A percentile compares a stretch with the other conserved stretches of the same genome.
Evolutionary conservation across 768 basidiomycete species (phyloP).

Genomic region (Clitopilus hobsonii): DNA sequence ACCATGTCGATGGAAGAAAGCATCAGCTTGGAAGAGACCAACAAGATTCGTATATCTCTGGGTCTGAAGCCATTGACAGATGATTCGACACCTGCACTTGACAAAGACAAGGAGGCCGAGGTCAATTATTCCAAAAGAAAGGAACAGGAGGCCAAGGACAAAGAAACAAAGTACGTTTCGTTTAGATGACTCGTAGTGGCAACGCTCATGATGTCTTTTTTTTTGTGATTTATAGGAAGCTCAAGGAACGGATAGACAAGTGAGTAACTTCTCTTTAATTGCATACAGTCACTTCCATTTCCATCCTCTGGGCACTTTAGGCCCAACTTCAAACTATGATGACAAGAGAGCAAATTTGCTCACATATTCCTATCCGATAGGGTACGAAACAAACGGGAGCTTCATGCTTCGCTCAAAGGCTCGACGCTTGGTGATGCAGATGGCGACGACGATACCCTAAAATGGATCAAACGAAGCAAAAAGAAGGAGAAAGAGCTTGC

Average conservation of each 20-base stretch:
- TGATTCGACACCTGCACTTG: slow-evolving; percentile 63
- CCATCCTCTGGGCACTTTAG: slow-evolving; percentile 31
- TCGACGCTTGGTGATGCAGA: slow-evolving; percentile 87
- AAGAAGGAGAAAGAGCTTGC: slow-evolving; percentile 89
- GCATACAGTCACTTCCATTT: slow-evolving; percentile 44
- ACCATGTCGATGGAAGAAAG: slow-evolving; percentile 76
- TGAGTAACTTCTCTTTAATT: slow-evolving; percentile 47
- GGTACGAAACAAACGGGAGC: slow-evolving; percentile 91
- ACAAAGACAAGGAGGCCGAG: slow-evolving; percentile 81
- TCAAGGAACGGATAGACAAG: slow-evolving; percentile 80
- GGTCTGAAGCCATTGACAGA: slow-evolving; percentile 93
- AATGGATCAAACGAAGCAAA: slow-evolving; percentile 91
- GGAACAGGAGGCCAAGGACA: slow-evolving; percentile 64
- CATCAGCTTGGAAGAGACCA: slow-evolving; percentile 91
- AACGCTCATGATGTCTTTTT: slow-evolving; percentile 17
- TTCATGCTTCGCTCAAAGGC: slow-evolving; percentile 89
- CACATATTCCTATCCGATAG: slow-evolving; percentile 49
- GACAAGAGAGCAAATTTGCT: slow-evolving; percentile 29
- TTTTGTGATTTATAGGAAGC: slow-evolving; percentile 41
- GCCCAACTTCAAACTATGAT: slow-evolving; percentile 23
- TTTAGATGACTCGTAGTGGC: slow-evolving; percentile 13
- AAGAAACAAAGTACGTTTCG: slow-evolving; percentile 69
- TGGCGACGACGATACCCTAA: slow-evolving; percentile 70
- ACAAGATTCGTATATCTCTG: slow-evolving; percentile 90
- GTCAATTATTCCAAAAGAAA: slow-evolving; percentile 76